phyloP scores from a whole-genome alignment of 1,139 yeast species.

The Maudiozyma humilis region DNA sequence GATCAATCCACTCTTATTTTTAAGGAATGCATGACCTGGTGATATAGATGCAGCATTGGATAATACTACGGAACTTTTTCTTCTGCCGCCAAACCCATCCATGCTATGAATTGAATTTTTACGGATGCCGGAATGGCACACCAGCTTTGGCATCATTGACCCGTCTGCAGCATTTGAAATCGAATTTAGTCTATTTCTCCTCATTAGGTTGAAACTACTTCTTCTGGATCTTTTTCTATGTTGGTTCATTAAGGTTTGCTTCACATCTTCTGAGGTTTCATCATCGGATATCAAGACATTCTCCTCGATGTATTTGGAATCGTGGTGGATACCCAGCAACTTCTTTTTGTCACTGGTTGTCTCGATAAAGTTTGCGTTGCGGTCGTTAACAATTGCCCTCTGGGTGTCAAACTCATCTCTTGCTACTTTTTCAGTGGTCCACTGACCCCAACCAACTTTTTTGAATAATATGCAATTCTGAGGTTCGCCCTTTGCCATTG shows the following conservation, averaged over 20 bases:
- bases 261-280: slow-evolving; percentile 10
- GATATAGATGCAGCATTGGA: slow-evolving; percentile 6
- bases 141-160: neutral
- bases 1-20: neutral
- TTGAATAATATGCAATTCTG: slow-evolving; percentile 63
- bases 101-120: neutral
- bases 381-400: slow-evolving; percentile 29
- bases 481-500: slow-evolving; percentile 65
- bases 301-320: slow-evolving; percentile 33
- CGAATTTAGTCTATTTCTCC: slow-evolving; percentile 4
- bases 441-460: slow-evolving; percentile 96
- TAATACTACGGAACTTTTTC: slow-evolving; percentile 7
- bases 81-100: neutral
- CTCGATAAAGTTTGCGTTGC: slow-evolving; percentile 33
- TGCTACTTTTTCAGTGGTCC: slow-evolving; percentile 63
- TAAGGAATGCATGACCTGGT: neutral
- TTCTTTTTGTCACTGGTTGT: neutral
- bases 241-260: slow-evolving; percentile 27
- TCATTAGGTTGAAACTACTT: neutral
- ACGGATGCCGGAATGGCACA: neutral
- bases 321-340: neutral
- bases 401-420: slow-evolving; percentile 39
- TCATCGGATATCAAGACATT: slow-evolving; percentile 36
- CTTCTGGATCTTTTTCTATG: slow-evolving; percentile 4
- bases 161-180: neutral